Evolutionary conservation across 139 green algal genomes (phyloP), one percentile per base, ranked within the genome.

Genomic region (Tetratostichococcus sp.): DNA sequence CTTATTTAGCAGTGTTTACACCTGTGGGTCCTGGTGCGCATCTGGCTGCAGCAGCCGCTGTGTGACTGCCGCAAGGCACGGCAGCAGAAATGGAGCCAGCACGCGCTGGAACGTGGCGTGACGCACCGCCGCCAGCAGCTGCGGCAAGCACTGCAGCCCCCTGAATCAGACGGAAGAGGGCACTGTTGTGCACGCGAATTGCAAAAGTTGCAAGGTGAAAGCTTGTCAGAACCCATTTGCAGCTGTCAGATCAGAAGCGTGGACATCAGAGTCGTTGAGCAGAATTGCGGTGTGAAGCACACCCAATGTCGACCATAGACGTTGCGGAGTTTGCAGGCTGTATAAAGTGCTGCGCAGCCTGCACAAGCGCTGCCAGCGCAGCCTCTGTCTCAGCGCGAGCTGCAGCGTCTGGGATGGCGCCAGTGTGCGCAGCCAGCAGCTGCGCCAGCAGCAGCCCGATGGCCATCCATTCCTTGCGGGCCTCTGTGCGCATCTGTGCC

Each of bases 361-460:
- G 16, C 73, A 28, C 6, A 16, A 65, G 67, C 34, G 11, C 6
- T 21, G 28, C 57, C 35, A 72, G 35, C 72, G 32, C 39, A 23
- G 25, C 42, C 23, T 43, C 26, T 23, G 33, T 59, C 69, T 72
- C n/a, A 74, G 39, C 39, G 65, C 77, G 50, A 8, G 59, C 32
- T 39, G 26, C 65, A 74, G 69, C 35, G 1, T 84, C 62, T 35
- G 71, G 50, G 1, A 88, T 21, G 43, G 62, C 50, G 25, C 78
- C 34, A 17, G 57, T 17, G 69, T 93, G 87, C 0, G 88, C 84
- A 0, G 77, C 25, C 68, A 95, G 58, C 33, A 89, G 73, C 69
- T 91, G 81, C 0, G 68, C 69, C 6, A 90, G 70, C 76, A 93
- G 74, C 22, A 28, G 73, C 4, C 75, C 66, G 5, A 90, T 75